Evolutionary conservation across 1,284 basidiomycete species (phyloP), one percentile per base, ranked within the genome.

Genomic region (Sanguinoderma infundibulare): DNA sequence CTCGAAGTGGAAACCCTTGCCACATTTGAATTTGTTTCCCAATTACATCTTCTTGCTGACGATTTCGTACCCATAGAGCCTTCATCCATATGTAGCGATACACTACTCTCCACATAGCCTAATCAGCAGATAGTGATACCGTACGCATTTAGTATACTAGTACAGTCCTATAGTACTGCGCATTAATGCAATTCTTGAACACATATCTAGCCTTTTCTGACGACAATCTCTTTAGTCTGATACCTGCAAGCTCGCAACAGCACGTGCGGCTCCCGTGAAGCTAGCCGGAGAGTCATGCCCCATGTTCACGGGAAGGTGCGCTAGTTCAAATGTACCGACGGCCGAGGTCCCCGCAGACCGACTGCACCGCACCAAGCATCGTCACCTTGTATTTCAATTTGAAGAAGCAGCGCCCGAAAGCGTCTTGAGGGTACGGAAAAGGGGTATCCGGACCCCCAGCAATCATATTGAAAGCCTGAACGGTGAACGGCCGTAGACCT

Each of bases 91-190:
- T 55, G 28, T 30, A 55, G n/a, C 17, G 5, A 20, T 22, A 14
- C 40, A 47, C 57, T 59, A 52, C 46, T 46, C 22, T 26, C 20
- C n/a, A 24, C 35, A n/a, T 36, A 57, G 46, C 36, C 6, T 40
- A 59, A n/a, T 34, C 14, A 30, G 46, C 47, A 28, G 35, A 28
- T 40, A 22, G 17, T 22, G 30, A 26, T 52, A 38, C 30, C 20
- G 17, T 26, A 46, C 26, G 20, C 38, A 17, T 22, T 24, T 32
- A 42, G 53, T 55, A 28, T 44, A 57, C n/a, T 59, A 59, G 50
- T 32, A 28, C 34, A 53, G 22, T 20, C 30, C 32, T n/a, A n/a
- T n/a, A n/a, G 9, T 53, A 53, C 36, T 46, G 34, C 40, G 24
- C 42, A 46, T 12, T 30, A n/a, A 49, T 34, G 9, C 46, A n/a